Evolutionary conservation across 305 asterid genomes (phyloP).

Genomic region (Nicotiana rustica): DNA sequence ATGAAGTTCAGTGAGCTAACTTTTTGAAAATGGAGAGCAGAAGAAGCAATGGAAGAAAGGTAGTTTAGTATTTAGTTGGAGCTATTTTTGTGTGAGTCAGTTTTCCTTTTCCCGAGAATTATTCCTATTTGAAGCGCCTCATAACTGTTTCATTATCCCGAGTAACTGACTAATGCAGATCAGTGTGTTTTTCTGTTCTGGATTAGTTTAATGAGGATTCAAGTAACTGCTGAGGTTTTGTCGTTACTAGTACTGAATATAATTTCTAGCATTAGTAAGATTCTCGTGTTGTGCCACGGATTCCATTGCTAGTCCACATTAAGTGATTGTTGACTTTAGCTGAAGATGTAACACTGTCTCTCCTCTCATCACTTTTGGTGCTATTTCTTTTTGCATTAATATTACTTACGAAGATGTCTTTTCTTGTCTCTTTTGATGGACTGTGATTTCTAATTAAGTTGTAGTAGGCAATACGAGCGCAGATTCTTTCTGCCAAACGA

Average conservation of each 20-base stretch:
- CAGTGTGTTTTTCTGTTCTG: not conserved
- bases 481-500: constrained; percentile 3
- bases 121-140: not conserved
- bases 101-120: not conserved
- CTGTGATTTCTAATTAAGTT: not conserved
- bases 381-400: constrained; percentile 21
- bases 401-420: constrained; percentile 20
- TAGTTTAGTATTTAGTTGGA: not conserved
- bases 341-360: not conserved
- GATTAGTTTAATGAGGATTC: not conserved
- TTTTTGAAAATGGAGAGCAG: constrained; percentile 24
- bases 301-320: not conserved
- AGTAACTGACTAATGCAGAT: not conserved
- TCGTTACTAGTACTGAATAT: not conserved
- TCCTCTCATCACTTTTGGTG: not conserved
- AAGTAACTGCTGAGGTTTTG: not conserved
- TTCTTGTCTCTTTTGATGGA: constrained; percentile 20
- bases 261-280: not conserved
- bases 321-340: not conserved
- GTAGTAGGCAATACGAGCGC: not conserved
- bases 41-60: not conserved
- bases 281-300: not conserved
- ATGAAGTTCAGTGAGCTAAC: constrained; percentile 12
- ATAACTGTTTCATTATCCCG: constrained; percentile 8
- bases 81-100: not conserved